These are phyloP conservation scores for Pestalotiopsis sp. DNA, from an alignment of 2,329 filamentous ascomycete species.

Conservation along the genomic window DNA sequence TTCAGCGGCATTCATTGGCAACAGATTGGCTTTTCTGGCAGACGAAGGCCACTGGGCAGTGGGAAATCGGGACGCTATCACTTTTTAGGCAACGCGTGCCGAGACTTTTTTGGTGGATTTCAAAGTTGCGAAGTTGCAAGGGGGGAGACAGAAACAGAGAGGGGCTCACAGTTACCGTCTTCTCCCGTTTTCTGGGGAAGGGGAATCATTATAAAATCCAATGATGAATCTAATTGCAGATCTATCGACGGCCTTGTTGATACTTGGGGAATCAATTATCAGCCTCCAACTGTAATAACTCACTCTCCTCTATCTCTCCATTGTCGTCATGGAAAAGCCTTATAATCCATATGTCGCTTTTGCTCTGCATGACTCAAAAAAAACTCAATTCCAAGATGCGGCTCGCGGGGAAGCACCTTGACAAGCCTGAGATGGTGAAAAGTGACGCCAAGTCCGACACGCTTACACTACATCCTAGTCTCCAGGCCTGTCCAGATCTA, in stretches of 20 bases:
- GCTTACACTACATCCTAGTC: background rate
- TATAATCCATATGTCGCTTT: background rate
- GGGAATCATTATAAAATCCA: background rate
- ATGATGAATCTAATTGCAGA: background rate
- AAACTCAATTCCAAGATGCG: background rate
- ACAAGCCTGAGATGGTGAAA: background rate
- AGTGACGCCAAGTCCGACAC: background rate
- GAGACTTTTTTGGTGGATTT: slow-evolving; percentile 6
- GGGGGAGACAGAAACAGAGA: background rate
- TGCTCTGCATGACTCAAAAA: background rate
- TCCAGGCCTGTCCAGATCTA: background rate
- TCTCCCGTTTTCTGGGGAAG: background rate
- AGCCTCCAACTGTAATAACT: no score
- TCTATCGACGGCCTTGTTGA: background rate
- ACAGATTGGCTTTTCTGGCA: no score
- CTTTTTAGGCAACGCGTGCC: slow-evolving; percentile 6
- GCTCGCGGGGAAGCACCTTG: background rate
- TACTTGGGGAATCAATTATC: no score
- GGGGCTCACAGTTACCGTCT: background rate
- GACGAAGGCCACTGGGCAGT: background rate
- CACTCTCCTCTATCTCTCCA: background rate
- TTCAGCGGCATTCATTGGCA: no score
- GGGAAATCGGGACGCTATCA: background rate
- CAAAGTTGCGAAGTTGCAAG: background rate
- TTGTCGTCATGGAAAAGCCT: background rate